Base-by-base conservation (phyloP, 2,329 filamentous ascomycete genomes). In the Xylariaceae sp. region DNA sequence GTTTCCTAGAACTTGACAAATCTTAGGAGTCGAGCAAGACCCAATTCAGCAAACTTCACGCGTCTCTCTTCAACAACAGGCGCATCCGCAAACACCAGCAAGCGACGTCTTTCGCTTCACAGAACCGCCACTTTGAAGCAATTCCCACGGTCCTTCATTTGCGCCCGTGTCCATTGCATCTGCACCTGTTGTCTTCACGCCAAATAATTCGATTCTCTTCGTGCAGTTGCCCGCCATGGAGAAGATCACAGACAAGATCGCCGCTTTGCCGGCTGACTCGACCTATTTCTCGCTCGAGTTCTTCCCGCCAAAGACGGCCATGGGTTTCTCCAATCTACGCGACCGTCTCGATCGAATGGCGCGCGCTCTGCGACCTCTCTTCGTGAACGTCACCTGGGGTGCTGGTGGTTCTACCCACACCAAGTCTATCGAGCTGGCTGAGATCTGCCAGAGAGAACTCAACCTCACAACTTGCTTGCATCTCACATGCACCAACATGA, bases 401-500 rank as follows among this genome's bases (percentile, higher is more conserved):
- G 94, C 94, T 30, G 94, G 94, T 61, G 94, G 94, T 55, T 95
- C 89, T 65, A 99, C 94, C 0, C 88, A 92, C 3, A 83, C 84
- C 59, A 96, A 96, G 77, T 96, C 91, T 37, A 85, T 99, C 61
- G 92, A 97, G 75, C 83, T 99, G 64, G 94, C 94, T 51, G 93
- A 97, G 77, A 85, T 97, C 69, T 97, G 92, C 74, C 94, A 97
- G 78, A 83, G 92, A 62, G 91, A 96, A 75, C 77, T 97, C 57
- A 90, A 90, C 60, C 81, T 99, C 60, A 97, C 94, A 48, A 99
- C 94, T 62, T 97, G 94, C 74, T 80, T 99, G 65, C 94, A 99
- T 73, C 79, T 99, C 66, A 99, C 94, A 2, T 99, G 94, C 76
- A 99, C 94, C 57, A 97, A 99, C 74, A 97, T 97, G 93, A 94